Conservation (phyloP, 306 rosid species). For the Pterocarpus santalinus region DNA sequence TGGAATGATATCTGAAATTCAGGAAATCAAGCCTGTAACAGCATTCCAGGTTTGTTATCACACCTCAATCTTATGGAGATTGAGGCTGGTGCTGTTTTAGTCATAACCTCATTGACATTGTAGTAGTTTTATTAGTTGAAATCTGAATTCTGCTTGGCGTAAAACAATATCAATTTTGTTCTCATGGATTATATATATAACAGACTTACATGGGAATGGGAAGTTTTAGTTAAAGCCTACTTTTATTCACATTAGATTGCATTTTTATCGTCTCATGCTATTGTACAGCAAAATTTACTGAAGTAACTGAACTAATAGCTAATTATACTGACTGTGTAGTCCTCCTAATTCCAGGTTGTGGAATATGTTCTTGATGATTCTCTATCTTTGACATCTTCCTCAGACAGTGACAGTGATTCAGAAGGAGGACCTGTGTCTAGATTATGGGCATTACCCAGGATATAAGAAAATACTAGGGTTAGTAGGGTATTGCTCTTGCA, state of each 20-base stretch:
- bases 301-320: neutral
- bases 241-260: neutral
- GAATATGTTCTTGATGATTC: slow-evolving; percentile 69
- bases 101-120: neutral
- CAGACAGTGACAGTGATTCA: slow-evolving; percentile 86
- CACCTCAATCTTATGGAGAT: too few species aligned
- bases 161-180: slow-evolving; percentile 1
- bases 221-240: slow-evolving; percentile 7
- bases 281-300: neutral
- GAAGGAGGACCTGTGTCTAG: slow-evolving; percentile 60
- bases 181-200: neutral
- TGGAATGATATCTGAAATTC: slow-evolving; percentile 51
- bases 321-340: neutral
- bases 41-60: slow-evolving; percentile 63
- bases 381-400: slow-evolving; percentile 51
- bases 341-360: slow-evolving; percentile 63
- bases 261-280: neutral
- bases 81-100: neutral
- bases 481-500: slow-evolving; percentile 25
- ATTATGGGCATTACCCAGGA: slow-evolving; percentile 74
- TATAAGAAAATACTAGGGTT: slow-evolving; percentile 30
- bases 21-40: slow-evolving; percentile 64
- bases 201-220: neutral
- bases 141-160: slow-evolving; percentile 8
- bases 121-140: neutral